Evolutionary conservation across 192 early-diverging fungal species (phyloP).

Genomic region (Phycomyces blakesleeanus): DNA sequence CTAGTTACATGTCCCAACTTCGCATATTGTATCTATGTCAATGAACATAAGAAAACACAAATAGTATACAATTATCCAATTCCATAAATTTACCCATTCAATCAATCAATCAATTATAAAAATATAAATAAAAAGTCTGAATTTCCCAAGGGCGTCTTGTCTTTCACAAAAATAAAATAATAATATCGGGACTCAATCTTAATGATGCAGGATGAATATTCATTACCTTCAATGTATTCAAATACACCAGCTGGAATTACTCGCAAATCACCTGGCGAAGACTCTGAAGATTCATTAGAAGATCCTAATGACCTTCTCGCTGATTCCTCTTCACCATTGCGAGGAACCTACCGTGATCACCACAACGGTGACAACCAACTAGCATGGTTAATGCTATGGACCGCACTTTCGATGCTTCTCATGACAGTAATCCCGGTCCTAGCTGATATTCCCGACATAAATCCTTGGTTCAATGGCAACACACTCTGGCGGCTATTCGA

Average conservation of each 20-base stretch:
- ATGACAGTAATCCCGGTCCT: conserved; percentile 32
- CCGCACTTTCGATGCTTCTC: conserved; percentile 25
- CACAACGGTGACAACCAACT: conserved; percentile 9
- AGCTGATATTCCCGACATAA: conserved; percentile 16
- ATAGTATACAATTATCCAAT: too few species aligned
- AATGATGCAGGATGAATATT: background rate
- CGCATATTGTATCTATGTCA: too few species aligned
- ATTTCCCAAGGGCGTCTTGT: background rate
- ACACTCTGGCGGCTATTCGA: conserved; percentile 35
- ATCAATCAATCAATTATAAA: too few species aligned
- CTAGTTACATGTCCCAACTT: too few species aligned
- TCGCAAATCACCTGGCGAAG: too few species aligned
- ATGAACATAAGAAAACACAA: too few species aligned
- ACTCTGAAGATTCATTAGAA: too few species aligned
- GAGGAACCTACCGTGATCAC: conserved; percentile 5
- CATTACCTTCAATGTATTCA: background rate
- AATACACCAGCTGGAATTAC: too few species aligned
- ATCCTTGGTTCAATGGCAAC: conserved; percentile 34
- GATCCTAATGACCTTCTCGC: too few species aligned
- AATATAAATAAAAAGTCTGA: too few species aligned
- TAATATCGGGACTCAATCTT: background rate
- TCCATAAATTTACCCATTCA: too few species aligned
- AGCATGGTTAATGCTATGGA: conserved; percentile 22
- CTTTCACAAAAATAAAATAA: background rate
- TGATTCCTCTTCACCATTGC: background rate